Evolutionary conservation across 306 rosid species (phyloP), one percentile per base, ranked within the genome.

Genomic region (Malus asiatica): DNA sequence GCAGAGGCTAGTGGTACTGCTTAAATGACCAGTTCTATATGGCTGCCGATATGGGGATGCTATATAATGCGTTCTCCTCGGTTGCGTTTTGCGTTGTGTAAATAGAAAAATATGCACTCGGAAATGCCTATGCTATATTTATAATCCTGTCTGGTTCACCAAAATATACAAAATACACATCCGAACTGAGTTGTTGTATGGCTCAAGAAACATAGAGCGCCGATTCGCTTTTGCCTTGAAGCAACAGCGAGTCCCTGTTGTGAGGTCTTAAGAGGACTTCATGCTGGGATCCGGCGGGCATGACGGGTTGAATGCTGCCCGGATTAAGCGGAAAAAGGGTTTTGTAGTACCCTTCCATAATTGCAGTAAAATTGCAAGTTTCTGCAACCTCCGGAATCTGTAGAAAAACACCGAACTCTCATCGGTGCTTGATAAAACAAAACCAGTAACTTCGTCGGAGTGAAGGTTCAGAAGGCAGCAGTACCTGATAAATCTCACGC

Each of bases 321-420:
- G 97, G 97, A 83, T 92, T 95, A 13, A 95, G 90, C 33, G 96
- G 98, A 27, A 92, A 95, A 4, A 90, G 89, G 35, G 63, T 86
- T 52, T 88, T 89, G 87, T 90, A 95, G 78, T 95, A 95, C 55
- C 97, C 96, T 77, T 90, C 98, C 98, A 90, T 88, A 11, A 89
- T 95, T 61, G 86, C 86, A 0, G 25, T 33, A 58, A 92, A 92
- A 74, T 95, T 92, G 79, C 97, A 92, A 29, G 96, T 92, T 59
- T 68, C 82, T 10, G 97, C 93, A 3, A 95, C 97, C 88, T 90
- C 89, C 0, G 97, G 97, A 62, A 90, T 90, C 98, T 94, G 88
- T 57, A 14, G 11, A 30, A 2, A 35, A 3, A 19, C 29, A 51
- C 19, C 20, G 20, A 4, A 8, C 64, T 2, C 30, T 22, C 64